These are phyloP conservation scores for Leucocoprinus leucothites DNA, from an alignment of 768 basidiomycete species.

Conservation along the genomic window DNA sequence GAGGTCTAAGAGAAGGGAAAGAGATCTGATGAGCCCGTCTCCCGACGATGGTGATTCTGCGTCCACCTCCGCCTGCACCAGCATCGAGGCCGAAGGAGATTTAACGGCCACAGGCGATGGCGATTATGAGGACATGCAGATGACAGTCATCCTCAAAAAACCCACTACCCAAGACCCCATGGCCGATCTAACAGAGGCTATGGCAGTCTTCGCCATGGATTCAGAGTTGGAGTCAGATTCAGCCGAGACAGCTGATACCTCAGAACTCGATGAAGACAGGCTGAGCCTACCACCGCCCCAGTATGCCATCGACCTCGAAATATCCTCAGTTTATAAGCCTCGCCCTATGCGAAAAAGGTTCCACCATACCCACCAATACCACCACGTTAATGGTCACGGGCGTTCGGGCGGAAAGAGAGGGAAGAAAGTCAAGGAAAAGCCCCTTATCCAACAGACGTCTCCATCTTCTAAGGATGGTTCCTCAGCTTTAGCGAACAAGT, in stretches of 20 bases:
- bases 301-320: conserved; percentile 58
- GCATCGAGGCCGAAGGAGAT: conserved; percentile 40
- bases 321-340: conserved; percentile 71
- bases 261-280: conserved; percentile 18
- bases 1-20: conserved; percentile 36
- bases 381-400: conserved; percentile 23
- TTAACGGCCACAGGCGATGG: conserved; percentile 34
- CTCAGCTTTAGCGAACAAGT: conserved; percentile 20
- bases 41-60: conserved; percentile 20
- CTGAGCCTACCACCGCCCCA: conserved; percentile 17
- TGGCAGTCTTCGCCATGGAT: conserved; percentile 49
- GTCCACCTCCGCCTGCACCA: conserved; percentile 18
- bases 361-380: conserved; percentile 19
- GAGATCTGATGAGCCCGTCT: conserved; percentile 27
- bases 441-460: conserved; percentile 15
- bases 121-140: conserved; percentile 23
- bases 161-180: conserved; percentile 12
- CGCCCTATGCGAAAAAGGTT: conserved; percentile 46
- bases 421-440: conserved; percentile 28
- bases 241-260: conserved; percentile 24
- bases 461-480: conserved; percentile 7
- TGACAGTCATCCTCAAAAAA: conserved; percentile 29
- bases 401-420: conserved; percentile 30
- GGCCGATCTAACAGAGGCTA: conserved; percentile 15
- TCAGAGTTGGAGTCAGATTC: conserved; percentile 30